Evolutionary conservation across 495 filamentous ascomycete species (phyloP).

Genomic region (Aspergillus avenaceus): DNA sequence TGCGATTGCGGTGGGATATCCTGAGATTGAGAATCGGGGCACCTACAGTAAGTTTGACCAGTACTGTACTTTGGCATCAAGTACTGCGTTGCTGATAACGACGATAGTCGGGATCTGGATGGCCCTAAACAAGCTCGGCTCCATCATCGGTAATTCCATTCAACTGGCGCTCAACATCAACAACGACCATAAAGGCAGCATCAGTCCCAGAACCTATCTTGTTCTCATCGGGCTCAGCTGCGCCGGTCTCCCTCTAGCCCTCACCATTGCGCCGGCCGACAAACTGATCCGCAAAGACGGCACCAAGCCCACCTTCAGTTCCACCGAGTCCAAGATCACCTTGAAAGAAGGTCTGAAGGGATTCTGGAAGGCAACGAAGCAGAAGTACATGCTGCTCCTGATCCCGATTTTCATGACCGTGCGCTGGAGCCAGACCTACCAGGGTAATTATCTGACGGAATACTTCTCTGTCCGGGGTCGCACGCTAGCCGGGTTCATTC

Average conservation of each 20-base stretch:
- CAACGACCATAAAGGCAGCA: slow-evolving; percentile 44
- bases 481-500: slow-evolving; percentile 45
- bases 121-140: slow-evolving; percentile 51
- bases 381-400: slow-evolving; percentile 47
- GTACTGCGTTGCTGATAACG: not conserved
- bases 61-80: no score
- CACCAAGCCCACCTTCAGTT: slow-evolving; percentile 31
- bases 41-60: slow-evolving; percentile 30
- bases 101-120: slow-evolving; percentile 50
- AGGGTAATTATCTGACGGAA: slow-evolving; percentile 55
- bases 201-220: slow-evolving; percentile 51
- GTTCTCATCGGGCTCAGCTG: slow-evolving; percentile 51
- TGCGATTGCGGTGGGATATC: slow-evolving; percentile 55
- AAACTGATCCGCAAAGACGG: slow-evolving; percentile 52
- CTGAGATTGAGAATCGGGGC: slow-evolving; percentile 48
- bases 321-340: slow-evolving; percentile 30
- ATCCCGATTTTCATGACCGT: slow-evolving; percentile 52
- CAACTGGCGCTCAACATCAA: slow-evolving; percentile 50
- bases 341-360: slow-evolving; percentile 41
- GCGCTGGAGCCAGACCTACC: slow-evolving; percentile 52
- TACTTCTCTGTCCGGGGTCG: slow-evolving; percentile 56
- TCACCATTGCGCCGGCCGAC: slow-evolving; percentile 48
- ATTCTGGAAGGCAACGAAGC: slow-evolving; percentile 40
- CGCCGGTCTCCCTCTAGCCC: slow-evolving; percentile 46
- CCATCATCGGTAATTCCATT: slow-evolving; percentile 53